Evolutionary conservation across 345 rosid species (phyloP).

Genomic region (Eucalyptus rudis): DNA sequence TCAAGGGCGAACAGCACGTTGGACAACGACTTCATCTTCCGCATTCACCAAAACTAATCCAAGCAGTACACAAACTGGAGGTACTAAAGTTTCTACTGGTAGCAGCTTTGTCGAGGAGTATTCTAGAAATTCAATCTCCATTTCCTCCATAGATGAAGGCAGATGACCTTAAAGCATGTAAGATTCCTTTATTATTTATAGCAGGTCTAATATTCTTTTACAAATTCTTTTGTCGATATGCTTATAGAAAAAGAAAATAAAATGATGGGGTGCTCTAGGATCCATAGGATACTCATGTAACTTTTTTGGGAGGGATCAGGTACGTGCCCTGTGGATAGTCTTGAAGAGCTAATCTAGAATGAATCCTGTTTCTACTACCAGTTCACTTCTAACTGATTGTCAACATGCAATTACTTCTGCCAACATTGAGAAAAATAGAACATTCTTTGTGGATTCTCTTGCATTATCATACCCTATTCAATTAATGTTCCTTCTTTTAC

Average conservation of each 20-base stretch:
- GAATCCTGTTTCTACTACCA: background rate
- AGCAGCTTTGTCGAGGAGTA: conserved; percentile 50
- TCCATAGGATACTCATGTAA: background rate
- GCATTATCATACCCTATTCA: background rate
- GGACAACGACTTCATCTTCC: conserved; percentile 26
- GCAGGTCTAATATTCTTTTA: background rate
- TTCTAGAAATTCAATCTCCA: conserved; percentile 72
- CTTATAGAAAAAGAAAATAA: background rate
- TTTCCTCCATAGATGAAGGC: conserved; percentile 78
- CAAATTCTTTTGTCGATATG: background rate
- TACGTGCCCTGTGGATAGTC: background rate
- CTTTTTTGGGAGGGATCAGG: background rate
- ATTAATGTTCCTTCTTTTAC: background rate
- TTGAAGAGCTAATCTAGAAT: background rate
- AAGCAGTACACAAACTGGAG: conserved; percentile 17
- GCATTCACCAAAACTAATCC: conserved; percentile 23
- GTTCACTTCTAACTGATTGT: background rate
- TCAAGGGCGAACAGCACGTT: conserved; percentile 46
- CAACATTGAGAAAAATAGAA: background rate
- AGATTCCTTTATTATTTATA: background rate
- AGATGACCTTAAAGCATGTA: conserved; percentile 20
- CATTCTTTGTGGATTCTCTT: background rate
- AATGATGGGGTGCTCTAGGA: background rate
- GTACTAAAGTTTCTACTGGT: conserved; percentile 23
- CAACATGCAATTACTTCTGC: background rate